These are phyloP conservation scores for Myotisia sp. DNA, from an alignment of 2,329 filamentous ascomycete genomes.

Conservation along the genomic window DNA sequence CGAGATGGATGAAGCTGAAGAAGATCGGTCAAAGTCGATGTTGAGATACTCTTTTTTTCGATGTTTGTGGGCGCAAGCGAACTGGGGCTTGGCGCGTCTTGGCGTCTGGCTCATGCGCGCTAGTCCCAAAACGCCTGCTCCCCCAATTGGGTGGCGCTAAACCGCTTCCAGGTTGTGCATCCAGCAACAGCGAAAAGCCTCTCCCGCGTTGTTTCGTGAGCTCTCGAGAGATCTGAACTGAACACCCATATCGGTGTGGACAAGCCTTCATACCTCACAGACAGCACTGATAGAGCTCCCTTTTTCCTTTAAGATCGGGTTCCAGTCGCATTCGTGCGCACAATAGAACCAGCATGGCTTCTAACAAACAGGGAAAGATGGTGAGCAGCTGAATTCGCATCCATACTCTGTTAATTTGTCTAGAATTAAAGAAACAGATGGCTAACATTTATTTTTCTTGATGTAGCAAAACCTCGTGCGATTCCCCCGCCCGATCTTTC, in stretches of 20 bases:
- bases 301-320: constrained; percentile 4
- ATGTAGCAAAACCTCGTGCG: constrained; percentile 55
- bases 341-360: constrained; percentile 42
- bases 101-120: background rate
- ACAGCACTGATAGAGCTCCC: too few relatives aligned
- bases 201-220: too few relatives aligned
- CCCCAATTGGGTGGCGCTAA: background rate
- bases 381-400: constrained; percentile 43
- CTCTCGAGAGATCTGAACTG: too few relatives aligned
- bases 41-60: background rate
- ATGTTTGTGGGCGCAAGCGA: constrained; percentile 1
- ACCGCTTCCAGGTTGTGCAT: too few relatives aligned
- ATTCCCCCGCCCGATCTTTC: background rate
- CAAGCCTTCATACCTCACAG: too few relatives aligned
- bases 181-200: too few relatives aligned
- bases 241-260: too few relatives aligned
- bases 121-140: background rate
- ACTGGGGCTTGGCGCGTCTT: constrained; percentile 6
- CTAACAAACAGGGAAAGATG: constrained; percentile 98
- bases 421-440: constrained; percentile 31
- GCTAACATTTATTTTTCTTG: constrained; percentile 42
- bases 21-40: constrained; percentile 5
- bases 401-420: background rate
- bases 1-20: constrained; percentile 4
- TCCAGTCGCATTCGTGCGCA: constrained; percentile 36